Evolutionary conservation across 768 basidiomycete species (phyloP), one percentile per base, ranked within the genome.

Genomic region (Termitomyces eurrhizus): DNA sequence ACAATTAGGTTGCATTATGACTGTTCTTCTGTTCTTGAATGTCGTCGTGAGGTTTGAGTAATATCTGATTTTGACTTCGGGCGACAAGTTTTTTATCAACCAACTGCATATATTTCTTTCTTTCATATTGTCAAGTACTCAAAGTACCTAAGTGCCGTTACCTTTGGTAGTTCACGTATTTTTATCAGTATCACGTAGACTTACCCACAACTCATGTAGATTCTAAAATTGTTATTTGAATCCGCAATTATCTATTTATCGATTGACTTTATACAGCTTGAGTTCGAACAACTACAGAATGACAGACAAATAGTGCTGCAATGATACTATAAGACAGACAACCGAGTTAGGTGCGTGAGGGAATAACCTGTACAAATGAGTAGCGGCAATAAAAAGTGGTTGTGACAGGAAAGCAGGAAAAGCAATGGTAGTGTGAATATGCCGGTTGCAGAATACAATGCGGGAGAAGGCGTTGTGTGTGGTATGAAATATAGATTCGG

Each of bases 371-470:
- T 83, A 83, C 82, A 85, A 83, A 80, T 83, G 81, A 69, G 67
- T 74, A 69, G 68, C 68, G 67, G 69, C 70, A 76, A 76, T 76
- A 78, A 76, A 70, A 72, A 72, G 68, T 72, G 62, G 70, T 73
- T 70, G 70, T 70, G 75, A 74, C 74, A 74, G 73, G 76, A 78
- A 78, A 78, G 75, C 76, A 82, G 69, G 73, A 75, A 76, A 75
- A 78, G 57, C 79, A 80, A 80, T 80, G 78, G 78, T 77, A 76
- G 74, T 72, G 76, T 76, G 77, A 78, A 81, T 74, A 82, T 85
- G 84, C 83, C 77, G 77, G 78, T 77, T 78, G 81, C 82, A 84
- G 77, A 83, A 84, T 88, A 88, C 86, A 88, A 81, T 86, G 84
- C 76, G 74, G 75, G 74, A 72, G 79, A 80, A 80, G 80, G 78